Base-by-base conservation (phyloP, 768 basidiomycete species). In the Tylopilus vinaceipallidus region DNA sequence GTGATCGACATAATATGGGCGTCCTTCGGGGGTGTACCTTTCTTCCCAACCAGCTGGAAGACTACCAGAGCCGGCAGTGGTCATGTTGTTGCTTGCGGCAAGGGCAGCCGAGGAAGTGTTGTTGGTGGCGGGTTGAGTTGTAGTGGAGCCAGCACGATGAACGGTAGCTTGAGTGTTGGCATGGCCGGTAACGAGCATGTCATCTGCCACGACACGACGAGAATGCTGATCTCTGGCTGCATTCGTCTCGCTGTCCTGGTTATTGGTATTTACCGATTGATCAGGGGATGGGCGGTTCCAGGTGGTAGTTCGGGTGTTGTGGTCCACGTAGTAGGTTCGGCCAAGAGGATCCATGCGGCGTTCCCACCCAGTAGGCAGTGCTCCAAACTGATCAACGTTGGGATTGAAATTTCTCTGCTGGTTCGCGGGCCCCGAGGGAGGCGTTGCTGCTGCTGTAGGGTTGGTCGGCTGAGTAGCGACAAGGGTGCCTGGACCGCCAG, bases 41-140 rank as follows among this genome's bases (percentile, higher is more conserved):
- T 98, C 97, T 66, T 99, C 97, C 97, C 97, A 99, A 2, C 97
- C 97, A 52, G 95, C 89, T 2, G 97, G 97, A 17, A 99, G 76
- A 47, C 84, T 86, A 2, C 97, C 95, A 1, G 82, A 75, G 4
- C 94, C 95, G 32, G 87, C 71, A n/a, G 82, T 82, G 9, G 89
- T 87, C 14, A 69, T 22, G 52, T 75, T 72, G 26, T 67, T 74
- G 23, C 66, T 71, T 23, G 73, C 79, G 22, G 81, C 82, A 3
- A 86, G 75, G 16, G 82, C 75, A 23, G 74, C 61, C 4, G 70
- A 64, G 2, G 73, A 55, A 47, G 78, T 68, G 49, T 69, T 73
- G 23, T 57, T 63, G 1, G 63, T 38, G 22, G 63, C 44, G 13
- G 70, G 42, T 14, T 63, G 59, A 39, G 69, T 55, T 2, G 68